Evolutionary conservation across 352 stramenopile genomes (phyloP).

Genomic region (Phytophthora pisi): DNA sequence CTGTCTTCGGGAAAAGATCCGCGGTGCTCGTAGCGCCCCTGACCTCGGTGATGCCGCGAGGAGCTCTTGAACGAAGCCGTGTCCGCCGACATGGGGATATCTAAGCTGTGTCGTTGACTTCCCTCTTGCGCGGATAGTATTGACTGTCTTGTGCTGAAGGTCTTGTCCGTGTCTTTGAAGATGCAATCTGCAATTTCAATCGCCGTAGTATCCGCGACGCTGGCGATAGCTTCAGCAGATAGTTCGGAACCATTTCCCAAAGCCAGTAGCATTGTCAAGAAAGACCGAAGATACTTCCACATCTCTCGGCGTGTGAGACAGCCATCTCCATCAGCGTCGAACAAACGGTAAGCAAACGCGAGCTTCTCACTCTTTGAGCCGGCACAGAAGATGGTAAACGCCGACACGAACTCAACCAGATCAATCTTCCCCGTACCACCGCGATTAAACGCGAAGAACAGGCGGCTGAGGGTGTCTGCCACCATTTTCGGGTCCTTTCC

Average conservation of each 20-base stretch:
- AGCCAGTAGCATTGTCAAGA: constrained; percentile 94
- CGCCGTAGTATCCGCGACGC: constrained; percentile 77
- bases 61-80: constrained; percentile 41
- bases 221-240: constrained; percentile 82
- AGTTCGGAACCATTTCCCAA: constrained; percentile 91
- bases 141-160: constrained; percentile 57
- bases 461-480: constrained; percentile 66
- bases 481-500: constrained; percentile 83
- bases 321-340: constrained; percentile 91
- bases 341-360: constrained; percentile 88
- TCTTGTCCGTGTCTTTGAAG: constrained; percentile 86
- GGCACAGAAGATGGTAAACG: constrained; percentile 93
- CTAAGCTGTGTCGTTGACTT: constrained; percentile 62
- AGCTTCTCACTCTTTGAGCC: constrained; percentile 97
- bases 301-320: constrained; percentile 92
- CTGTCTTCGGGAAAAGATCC: constrained; percentile 71
- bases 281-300: constrained; percentile 93
- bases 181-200: constrained; percentile 85
- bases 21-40: constrained; percentile 68
- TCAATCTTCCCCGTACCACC: constrained; percentile 86
- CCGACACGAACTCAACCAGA: constrained; percentile 92
- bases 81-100: constrained; percentile 54
- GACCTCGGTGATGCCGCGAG: constrained; percentile 29
- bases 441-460: constrained; percentile 90
- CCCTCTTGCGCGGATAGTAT: constrained; percentile 29